A percentile compares a stretch with the other conserved stretches of the same genome.
Evolutionary conservation across 345 rosid genomes (phyloP).

Genomic region (Eucalyptus coolabah): DNA sequence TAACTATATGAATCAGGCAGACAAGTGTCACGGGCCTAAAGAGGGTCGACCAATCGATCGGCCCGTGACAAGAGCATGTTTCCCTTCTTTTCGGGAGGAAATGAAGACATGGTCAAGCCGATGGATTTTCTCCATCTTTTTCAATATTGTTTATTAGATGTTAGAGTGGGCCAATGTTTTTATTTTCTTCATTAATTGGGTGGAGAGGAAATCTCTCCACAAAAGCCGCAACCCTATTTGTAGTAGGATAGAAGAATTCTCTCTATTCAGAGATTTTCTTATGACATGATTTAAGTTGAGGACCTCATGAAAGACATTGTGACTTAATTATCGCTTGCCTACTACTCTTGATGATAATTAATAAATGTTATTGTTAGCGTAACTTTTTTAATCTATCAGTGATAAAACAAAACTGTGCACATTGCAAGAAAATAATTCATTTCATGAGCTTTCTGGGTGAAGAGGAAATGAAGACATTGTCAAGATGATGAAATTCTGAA

Average conservation of each 20-base stretch:
- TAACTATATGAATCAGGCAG: neutral
- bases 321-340: neutral
- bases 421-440: too few species aligned
- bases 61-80: neutral
- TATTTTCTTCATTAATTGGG: neutral
- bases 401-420: too few species aligned
- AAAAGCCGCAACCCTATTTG: neutral
- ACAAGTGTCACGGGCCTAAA: neutral
- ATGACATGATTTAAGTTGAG: neutral
- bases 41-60: too few species aligned
- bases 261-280: too few species aligned
- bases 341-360: neutral
- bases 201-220: neutral
- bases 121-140: neutral
- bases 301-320: neutral
- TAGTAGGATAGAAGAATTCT: too few species aligned
- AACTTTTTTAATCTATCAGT: too few species aligned
- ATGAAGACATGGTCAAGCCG: neutral
- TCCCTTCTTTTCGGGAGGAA: neutral
- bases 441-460: neutral
- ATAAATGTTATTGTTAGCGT: too few species aligned
- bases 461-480: neutral
- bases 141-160: neutral
- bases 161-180: neutral
- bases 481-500: too few species aligned